A percentile compares a stretch with the other conserved stretches of the same genome.
phyloP scores from a whole-genome alignment of 2,329 filamentous ascomycete species.

The Penicillium janthinellum region DNA sequence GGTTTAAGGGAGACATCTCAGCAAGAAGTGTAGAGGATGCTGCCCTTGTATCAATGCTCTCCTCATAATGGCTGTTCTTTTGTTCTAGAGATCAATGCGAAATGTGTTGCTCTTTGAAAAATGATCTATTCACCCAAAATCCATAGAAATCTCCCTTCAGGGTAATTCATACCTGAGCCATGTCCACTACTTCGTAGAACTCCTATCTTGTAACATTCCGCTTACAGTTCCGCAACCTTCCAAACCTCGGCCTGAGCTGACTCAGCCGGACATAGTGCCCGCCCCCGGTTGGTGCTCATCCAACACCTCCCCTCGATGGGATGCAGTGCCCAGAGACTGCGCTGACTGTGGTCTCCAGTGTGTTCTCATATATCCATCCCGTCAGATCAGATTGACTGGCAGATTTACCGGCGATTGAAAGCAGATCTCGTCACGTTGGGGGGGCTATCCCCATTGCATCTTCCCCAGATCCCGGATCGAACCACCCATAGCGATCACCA shows the following conservation, averaged over 20 bases:
- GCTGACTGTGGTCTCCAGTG: constrained; percentile 15
- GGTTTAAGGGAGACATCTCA: not conserved
- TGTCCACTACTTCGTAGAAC: not conserved
- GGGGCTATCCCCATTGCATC: constrained; percentile 20
- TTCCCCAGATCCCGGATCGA: constrained; percentile 19
- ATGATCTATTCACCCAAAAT: not conserved
- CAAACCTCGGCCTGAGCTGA: constrained; percentile 13
- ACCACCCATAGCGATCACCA: constrained; percentile 16
- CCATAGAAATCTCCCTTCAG: not conserved
- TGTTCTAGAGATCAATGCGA: not conserved
- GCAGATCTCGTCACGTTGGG: constrained; percentile 12
- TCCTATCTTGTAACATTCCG: not conserved
- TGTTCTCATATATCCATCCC: not conserved
- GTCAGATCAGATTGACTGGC: not conserved
- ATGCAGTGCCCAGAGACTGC: constrained; percentile 19
- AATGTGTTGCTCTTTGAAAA: not conserved
- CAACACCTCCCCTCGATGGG: constrained; percentile 9
- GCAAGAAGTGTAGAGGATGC: not conserved
- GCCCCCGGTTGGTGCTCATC: constrained; percentile 8
- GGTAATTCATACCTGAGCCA: not conserved
- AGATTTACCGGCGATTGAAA: not conserved
- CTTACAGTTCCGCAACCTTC: not conserved
- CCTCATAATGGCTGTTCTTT: not conserved
- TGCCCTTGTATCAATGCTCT: not conserved
- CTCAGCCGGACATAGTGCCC: constrained; percentile 17